A percentile compares a stretch with the other conserved stretches of the same genome.
These are phyloP conservation scores for Polytolypa hystricis DNA, from an alignment of 2,329 filamentous ascomycete genomes.

Conservation along the genomic window DNA sequence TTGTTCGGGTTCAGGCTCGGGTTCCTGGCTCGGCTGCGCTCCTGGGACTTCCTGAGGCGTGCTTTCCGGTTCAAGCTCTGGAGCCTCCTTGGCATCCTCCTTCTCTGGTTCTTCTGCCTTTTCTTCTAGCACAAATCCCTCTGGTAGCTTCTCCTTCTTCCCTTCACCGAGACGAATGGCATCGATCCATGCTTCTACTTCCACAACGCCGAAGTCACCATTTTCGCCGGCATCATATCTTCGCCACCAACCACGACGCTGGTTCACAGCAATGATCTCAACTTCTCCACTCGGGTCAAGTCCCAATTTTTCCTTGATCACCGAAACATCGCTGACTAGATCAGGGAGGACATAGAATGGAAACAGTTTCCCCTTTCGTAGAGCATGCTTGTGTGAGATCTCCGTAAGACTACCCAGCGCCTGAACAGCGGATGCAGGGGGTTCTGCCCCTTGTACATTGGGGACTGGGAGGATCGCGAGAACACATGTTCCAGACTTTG, in stretches of 20 bases:
- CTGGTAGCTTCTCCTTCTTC: conserved; percentile 62
- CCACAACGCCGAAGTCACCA: conserved; percentile 42
- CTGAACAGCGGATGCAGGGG: conserved; percentile 32
- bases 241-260: conserved; percentile 76
- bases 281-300: conserved; percentile 45
- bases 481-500: conserved; percentile 72
- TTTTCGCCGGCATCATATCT: conserved; percentile 48
- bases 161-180: conserved; percentile 83
- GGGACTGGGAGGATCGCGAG: conserved; percentile 57
- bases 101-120: conserved; percentile 27
- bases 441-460: conserved; percentile 40
- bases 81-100: conserved; percentile 43
- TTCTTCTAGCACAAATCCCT: conserved; percentile 42
- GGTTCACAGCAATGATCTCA: conserved; percentile 73
- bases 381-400: conserved; percentile 63
- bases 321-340: conserved; percentile 45
- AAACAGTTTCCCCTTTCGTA: conserved; percentile 59
- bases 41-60: conserved; percentile 26
- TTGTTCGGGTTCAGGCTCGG: conserved; percentile 14
- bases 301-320: conserved; percentile 50
- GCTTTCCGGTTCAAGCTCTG: conserved; percentile 46
- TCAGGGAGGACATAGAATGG: conserved; percentile 68
- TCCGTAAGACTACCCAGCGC: conserved; percentile 57
- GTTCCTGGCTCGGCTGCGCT: conserved; percentile 14
- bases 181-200: conserved; percentile 79